Evolutionary conservation across 2,329 filamentous ascomycete species (phyloP), one percentile per base, ranked within the genome.

Genomic region (Hawksworthiomyces lignivorus): DNA sequence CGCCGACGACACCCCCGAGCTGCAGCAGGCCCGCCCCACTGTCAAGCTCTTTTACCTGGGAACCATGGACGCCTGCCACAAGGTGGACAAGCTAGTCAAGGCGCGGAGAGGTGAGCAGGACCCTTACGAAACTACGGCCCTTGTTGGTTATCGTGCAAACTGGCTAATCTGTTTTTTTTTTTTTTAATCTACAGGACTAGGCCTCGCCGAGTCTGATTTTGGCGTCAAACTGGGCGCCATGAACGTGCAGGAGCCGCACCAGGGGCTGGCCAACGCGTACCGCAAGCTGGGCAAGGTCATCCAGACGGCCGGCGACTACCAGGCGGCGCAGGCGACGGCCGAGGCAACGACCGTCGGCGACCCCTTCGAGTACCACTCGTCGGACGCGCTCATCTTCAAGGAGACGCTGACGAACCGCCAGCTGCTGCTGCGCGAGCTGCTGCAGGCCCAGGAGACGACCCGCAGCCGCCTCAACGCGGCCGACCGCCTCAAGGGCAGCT

Each of bases 381-480:
- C 87, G 44, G 92, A 98, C 62, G 87, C 92, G 33, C 94, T 96
- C 59, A 94, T 97, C 54, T 92, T 97, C 52, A 98, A 98, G 63
- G 92, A 98, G 60, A 95, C 89, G 10, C 75, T 98, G 49, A 98
- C 92, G 4, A 98, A 98, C 66, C 85, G 92, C 11, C 92, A 98
- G 64, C 95, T 98, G 48, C 75, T 98, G 17, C 83, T 95, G 32
- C 87, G 92, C 45, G 92, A 98, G 57, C 80, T 97, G 46, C 67
- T 94, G 20, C 87, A 96, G 62, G 89, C 92, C 1, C 89, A 97
- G 60, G 85, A 94, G 59, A 72, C 72, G 18, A 88, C 89, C 2
- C 80, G 85, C 48, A 86, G 79, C 62, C 92, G 88, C 61, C 77
- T 92, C 29, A 80, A 82, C 49, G 87, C 89, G 1, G 88, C 89